These are phyloP conservation scores for Hypoxylon subgilvum DNA, from an alignment of 495 filamentous ascomycete genomes.

Conservation along the genomic window DNA sequence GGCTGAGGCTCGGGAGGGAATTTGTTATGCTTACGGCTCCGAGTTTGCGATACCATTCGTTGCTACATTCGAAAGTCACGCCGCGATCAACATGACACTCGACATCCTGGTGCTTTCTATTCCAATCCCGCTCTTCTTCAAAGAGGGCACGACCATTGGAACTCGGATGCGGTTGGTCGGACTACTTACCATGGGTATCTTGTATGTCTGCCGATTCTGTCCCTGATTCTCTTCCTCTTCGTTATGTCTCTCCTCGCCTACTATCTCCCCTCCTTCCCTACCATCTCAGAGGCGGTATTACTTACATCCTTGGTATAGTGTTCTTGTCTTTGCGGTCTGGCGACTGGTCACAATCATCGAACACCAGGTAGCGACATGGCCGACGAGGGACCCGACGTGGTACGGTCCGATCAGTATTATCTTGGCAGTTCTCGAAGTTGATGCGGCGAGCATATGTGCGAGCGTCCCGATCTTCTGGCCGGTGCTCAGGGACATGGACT, in stretches of 20 bases:
- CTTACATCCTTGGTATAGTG: conserved; percentile 23
- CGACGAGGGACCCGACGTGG: conserved; percentile 45
- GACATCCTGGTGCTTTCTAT: conserved; percentile 43
- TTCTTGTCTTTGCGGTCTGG: conserved; percentile 43
- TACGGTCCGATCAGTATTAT: conserved; percentile 42
- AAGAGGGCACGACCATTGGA: conserved; percentile 17
- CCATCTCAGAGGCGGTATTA: neutral
- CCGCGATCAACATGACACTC: conserved; percentile 42
- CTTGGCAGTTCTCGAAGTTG: conserved; percentile 42
- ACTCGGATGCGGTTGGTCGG: conserved; percentile 35
- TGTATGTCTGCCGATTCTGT: conserved; percentile 35
- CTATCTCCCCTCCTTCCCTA: too few relatives aligned
- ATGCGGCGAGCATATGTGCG: conserved; percentile 45
- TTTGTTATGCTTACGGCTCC: conserved; percentile 43
- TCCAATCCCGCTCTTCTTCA: conserved; percentile 43
- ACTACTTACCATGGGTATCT: conserved; percentile 39
- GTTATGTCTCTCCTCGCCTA: too few relatives aligned
- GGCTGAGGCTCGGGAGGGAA: neutral
- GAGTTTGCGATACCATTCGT: conserved; percentile 23
- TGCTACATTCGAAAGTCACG: conserved; percentile 43
- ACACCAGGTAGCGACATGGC: conserved; percentile 36
- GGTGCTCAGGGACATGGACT: conserved; percentile 19
- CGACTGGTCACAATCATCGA: conserved; percentile 41
- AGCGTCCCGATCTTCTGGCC: conserved; percentile 47
- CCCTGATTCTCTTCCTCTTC: neutral